Base-by-base conservation (phyloP, 2,329 filamentous ascomycete species). In the Scytalidium lignicola region DNA sequence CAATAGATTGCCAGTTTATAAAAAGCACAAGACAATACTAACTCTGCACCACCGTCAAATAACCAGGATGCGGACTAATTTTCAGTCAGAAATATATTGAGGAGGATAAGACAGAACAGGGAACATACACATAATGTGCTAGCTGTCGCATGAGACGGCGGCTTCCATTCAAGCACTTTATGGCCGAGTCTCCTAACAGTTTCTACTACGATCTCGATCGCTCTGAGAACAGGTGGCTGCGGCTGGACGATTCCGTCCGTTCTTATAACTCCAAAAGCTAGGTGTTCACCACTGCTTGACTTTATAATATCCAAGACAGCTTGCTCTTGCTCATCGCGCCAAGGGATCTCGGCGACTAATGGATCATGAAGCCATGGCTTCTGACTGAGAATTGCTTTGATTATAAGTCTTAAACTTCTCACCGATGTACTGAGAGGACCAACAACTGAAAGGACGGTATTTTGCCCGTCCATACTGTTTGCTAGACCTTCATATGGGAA, bases 321-420 rank as follows among this genome's bases (percentile, higher is more conserved):
- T 22, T 63, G 49, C 49, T 63, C 62, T 40, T 62, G 55, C 29
- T 77, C 70, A 20, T 74, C 65, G 2, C 83, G 74, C 77, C 83
- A 89, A 0, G 84, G 85, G 1, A 89, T 70, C 18, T 85, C 80
- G 37, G 81, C 66, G 0, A 84, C 81, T 0, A 82, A 66, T 0
- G 85, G 84, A 61, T 89, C 85, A 53, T 78, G 67, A 1, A 80
- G 65, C 86, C 85, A 89, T 0, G 85, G 85, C 47, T 79, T 58
- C 23, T 74, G 74, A 10, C 68, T 70, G 1, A 90, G 66, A 1
- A 88, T 61, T 0, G 75, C 68, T 56, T 80, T 74, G 1, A 81
- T 71, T 2, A 83, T 59, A 2, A 88, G 64, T 37, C 73, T 74
- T 12, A 87, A 58, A 0, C 74, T 76, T 1, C 72, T 70, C 1